Conservation (phyloP, 768 basidiomycete genomes). For the Termitomyces heimii region DNA sequence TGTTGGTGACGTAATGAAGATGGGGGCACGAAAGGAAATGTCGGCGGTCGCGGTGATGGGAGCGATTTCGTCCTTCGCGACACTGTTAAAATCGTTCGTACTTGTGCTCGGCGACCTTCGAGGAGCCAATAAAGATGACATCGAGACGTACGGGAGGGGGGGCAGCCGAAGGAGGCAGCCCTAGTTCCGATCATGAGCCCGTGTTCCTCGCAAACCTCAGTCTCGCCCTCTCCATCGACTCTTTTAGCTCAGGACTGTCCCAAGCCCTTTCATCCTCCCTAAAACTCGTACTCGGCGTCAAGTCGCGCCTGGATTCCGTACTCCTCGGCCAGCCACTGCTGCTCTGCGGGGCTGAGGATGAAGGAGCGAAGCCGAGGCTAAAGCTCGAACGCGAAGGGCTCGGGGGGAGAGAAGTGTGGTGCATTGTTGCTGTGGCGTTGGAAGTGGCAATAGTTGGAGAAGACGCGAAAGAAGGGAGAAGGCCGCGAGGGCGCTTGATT, state of each 20-base stretch:
- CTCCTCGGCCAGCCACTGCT: slow-evolving; percentile 11
- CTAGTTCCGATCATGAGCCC: background rate
- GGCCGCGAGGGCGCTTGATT: slow-evolving; percentile 16
- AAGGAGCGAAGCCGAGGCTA: slow-evolving; percentile 3
- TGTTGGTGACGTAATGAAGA: no score
- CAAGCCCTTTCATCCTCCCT: slow-evolving; percentile 45
- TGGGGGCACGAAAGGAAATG: no score
- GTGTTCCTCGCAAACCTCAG: background rate
- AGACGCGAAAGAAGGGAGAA: slow-evolving; percentile 18
- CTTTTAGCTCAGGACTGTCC: slow-evolving; percentile 62
- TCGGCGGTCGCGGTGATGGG: background rate
- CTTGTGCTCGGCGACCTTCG: background rate
- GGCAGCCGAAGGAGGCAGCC: background rate
- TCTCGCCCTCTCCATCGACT: slow-evolving; percentile 64
- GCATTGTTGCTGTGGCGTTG: background rate
- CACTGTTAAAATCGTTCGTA: background rate
- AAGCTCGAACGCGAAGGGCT: slow-evolving; percentile 10
- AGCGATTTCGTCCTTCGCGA: background rate
- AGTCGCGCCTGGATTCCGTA: slow-evolving; percentile 21
- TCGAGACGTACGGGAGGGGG: background rate
- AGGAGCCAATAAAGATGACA: background rate
- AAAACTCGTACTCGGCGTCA: slow-evolving; percentile 17
- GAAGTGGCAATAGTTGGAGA: slow-evolving; percentile 1
- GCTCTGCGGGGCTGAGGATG: slow-evolving; percentile 8
- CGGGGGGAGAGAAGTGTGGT: slow-evolving; percentile 19